These are phyloP conservation scores for Clavispora asparagi DNA, from an alignment of 805 yeast species.

Conservation along the genomic window DNA sequence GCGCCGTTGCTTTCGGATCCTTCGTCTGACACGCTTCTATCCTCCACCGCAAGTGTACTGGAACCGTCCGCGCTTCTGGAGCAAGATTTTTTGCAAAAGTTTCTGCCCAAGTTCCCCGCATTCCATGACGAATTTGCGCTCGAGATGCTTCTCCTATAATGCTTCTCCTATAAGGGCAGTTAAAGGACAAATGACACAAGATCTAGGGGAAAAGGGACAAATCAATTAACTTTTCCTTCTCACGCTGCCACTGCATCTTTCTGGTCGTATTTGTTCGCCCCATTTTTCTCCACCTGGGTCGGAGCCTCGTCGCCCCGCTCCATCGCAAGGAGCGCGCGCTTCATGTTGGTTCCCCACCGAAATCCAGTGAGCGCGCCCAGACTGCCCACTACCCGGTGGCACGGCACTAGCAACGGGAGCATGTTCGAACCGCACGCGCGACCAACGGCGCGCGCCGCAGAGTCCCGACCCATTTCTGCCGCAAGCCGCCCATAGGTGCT, in stretches of 20 bases:
- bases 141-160: background rate
- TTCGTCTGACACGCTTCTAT: background rate
- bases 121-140: background rate
- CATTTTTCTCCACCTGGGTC: background rate
- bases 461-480: constrained; percentile 19
- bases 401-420: constrained; percentile 37
- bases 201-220: no score
- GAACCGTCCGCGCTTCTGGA: background rate
- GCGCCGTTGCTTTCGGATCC: background rate
- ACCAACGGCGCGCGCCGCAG: constrained; percentile 35
- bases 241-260: background rate
- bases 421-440: constrained; percentile 37
- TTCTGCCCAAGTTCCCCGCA: background rate
- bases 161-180: background rate
- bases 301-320: background rate
- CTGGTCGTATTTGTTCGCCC: background rate
- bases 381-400: constrained; percentile 36
- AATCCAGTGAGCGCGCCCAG: constrained; percentile 31
- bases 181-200: no score
- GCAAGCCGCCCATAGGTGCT: constrained; percentile 32
- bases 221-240: background rate
- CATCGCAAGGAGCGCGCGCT: constrained; percentile 12
- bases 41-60: constrained; percentile 6
- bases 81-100: background rate
- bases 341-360: constrained; percentile 32